phyloP scores from a whole-genome alignment of 2,329 filamentous ascomycete species.

The Colletotrichum sp. region DNA sequence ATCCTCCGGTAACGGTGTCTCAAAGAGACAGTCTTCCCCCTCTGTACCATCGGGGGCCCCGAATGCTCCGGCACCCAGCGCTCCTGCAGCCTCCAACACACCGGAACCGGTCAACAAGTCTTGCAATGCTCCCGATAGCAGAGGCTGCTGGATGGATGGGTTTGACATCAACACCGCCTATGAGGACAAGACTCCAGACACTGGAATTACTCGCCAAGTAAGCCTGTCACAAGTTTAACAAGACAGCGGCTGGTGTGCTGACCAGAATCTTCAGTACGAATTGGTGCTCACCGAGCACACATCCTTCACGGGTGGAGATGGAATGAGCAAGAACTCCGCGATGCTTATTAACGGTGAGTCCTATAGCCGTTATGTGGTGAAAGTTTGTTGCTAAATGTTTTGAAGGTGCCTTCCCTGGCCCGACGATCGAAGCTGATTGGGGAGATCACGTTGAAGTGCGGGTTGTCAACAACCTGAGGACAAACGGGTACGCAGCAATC shows the following conservation, averaged over 20 bases:
- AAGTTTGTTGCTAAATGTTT: neutral
- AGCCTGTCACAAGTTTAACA: neutral
- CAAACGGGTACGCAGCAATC: constrained; percentile 34
- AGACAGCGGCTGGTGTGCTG: neutral
- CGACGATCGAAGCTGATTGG: constrained; percentile 58
- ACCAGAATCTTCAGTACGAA: constrained; percentile 9
- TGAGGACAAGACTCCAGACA: constrained; percentile 36
- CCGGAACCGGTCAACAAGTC: neutral
- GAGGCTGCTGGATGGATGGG: constrained; percentile 26
- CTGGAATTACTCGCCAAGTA: constrained; percentile 22
- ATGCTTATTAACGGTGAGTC: constrained; percentile 27
- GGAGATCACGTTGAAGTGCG: constrained; percentile 61
- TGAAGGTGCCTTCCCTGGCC: constrained; percentile 31
- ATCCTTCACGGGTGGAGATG: constrained; percentile 20
- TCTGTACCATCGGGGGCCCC: neutral
- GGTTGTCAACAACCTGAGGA: constrained; percentile 68
- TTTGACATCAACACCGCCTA: constrained; percentile 34
- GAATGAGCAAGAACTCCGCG: constrained; percentile 22
- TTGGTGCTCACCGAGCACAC: constrained; percentile 21
- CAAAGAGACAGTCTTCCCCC: neutral
- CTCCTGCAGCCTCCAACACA: neutral
- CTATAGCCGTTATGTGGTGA: neutral
- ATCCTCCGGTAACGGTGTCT: neutral
- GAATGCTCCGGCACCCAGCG: neutral
- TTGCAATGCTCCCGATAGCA: constrained; percentile 27